Percentiles rank a stretch among this genome's conserved stretches.
Evolutionary conservation across 768 basidiomycete genomes (phyloP).

Genomic region (Plicaturopsis crispa): DNA sequence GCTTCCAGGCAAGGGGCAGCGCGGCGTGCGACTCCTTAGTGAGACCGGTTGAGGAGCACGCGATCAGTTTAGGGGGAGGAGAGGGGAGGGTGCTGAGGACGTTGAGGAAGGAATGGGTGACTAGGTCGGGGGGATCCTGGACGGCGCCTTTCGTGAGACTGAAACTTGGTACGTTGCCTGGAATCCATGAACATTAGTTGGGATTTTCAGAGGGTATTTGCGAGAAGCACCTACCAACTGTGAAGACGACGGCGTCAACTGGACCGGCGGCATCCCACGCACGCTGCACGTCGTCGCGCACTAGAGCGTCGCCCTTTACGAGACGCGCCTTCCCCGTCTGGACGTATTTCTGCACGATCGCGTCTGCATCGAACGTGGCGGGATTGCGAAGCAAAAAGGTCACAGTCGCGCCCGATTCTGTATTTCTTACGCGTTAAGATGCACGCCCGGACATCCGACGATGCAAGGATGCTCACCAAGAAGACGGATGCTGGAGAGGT

Average conservation of each 20-base stretch:
- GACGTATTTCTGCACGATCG: slow-evolving; percentile 42
- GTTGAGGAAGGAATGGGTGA: slow-evolving; percentile 50
- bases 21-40: slow-evolving; percentile 33
- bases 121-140: slow-evolving; percentile 46
- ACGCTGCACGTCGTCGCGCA: slow-evolving; percentile 38
- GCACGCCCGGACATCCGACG: neutral
- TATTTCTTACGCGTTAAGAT: neutral
- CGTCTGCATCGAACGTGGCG: slow-evolving; percentile 45
- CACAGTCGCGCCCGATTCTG: slow-evolving; percentile 52
- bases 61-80: slow-evolving; percentile 38
- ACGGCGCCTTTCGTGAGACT: slow-evolving; percentile 37
- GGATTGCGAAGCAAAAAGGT: slow-evolving; percentile 55
- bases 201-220: neutral
- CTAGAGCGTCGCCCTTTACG: slow-evolving; percentile 54
- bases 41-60: slow-evolving; percentile 46
- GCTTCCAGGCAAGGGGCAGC: slow-evolving; percentile 41
- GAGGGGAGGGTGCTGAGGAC: slow-evolving; percentile 45
- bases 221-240: slow-evolving; percentile 39
- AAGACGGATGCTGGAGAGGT: slow-evolving; percentile 37
- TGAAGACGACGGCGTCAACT: slow-evolving; percentile 52
- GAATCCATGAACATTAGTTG: slow-evolving; percentile 2
- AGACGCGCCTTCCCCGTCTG: slow-evolving; percentile 43
- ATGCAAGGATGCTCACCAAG: slow-evolving; percentile 26
- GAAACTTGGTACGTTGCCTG: slow-evolving; percentile 44
- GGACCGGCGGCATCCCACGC: slow-evolving; percentile 42